Conservation (phyloP, 78 protist species). For the Dictyostelium intermedium region DNA sequence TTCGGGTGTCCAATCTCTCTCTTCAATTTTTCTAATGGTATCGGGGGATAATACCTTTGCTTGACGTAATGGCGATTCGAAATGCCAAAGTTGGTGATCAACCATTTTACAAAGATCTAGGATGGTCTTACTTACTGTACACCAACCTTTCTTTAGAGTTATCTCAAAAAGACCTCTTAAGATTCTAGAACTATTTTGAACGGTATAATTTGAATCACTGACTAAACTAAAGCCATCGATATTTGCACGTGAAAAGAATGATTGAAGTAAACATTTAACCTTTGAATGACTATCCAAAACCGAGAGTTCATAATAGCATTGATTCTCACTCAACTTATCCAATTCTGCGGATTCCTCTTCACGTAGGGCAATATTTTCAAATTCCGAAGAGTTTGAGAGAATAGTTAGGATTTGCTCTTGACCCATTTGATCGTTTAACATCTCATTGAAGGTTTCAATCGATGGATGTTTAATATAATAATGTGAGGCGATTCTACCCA, state of each 20-base stretch:
- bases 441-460: conserved; percentile 84
- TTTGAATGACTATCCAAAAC: conserved; percentile 52
- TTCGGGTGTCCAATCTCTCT: conserved; percentile 67
- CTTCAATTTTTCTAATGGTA: conserved; percentile 77
- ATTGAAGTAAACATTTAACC: conserved; percentile 91
- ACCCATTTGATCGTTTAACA: conserved; percentile 20
- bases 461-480: conserved; percentile 93
- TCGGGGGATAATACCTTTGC: conserved; percentile 34
- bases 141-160: conserved; percentile 80
- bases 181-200: conserved; percentile 89
- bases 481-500: conserved; percentile 93
- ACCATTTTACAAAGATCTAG: conserved; percentile 89
- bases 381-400: conserved; percentile 90
- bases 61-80: conserved; percentile 89
- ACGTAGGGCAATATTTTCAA: conserved; percentile 88
- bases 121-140: conserved; percentile 72
- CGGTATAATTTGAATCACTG: conserved; percentile 90
- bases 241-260: conserved; percentile 83
- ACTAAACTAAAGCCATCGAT: conserved; percentile 88
- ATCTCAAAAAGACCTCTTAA: conserved; percentile 98
- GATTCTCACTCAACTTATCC: conserved; percentile 40
- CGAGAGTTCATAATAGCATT: neutral
- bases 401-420: conserved; percentile 87
- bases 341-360: conserved; percentile 95
- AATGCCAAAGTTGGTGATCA: conserved; percentile 93